Evolutionary conservation across 2,329 filamentous ascomycete genomes (phyloP), one percentile per base, ranked within the genome.

Genomic region (Nigrospora osmanthi): DNA sequence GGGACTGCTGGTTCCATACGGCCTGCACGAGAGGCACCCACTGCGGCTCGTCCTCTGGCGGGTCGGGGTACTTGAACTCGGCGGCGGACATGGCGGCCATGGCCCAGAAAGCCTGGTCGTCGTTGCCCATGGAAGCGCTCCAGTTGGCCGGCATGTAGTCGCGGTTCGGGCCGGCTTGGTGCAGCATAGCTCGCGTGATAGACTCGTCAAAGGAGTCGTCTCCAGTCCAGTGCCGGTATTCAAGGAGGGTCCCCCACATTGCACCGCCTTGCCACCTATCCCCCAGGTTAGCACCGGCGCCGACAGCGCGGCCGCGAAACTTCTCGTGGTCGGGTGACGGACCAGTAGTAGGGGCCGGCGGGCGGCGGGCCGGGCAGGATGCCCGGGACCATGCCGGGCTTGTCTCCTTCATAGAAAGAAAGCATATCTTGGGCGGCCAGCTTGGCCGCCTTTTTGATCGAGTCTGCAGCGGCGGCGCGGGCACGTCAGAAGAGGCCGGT

Each of bases 261-360:
- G 70, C 66, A n/a, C 71, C 67, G 2, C 69, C 69, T 57, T 79
- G 72, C 75, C 75, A 80, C 70, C 71, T 77, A 54, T 73, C 32
- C 6, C 6, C 11, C 30, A 33, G 11, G 46, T 52, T 38, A 51
- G 33, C 35, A 28, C 11, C 23, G 34, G 34, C 34, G 13, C 34
- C 15, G 14, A 12, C 4, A 6, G 34, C 34, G 11, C 34, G 34
- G 13, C 23, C 13, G 13, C 34, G 34, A 6, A 35, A 75, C 42
- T 70, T 70, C 15, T 54, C 45, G 30, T 51, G 52, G 2, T 46
- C 45, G 34, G 13, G 34, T 10, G 34, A 10, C 32, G 36, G 43
- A 42, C 83, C 83, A 88, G 69, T 86, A 87, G 60, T 83, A 84
- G 49, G 75, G 70, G 50, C 76, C 76, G 51, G 62, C 61, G 34